Base-by-base conservation (phyloP, 2,329 filamentous ascomycete genomes). In the Scedosporium aurantiacum region DNA sequence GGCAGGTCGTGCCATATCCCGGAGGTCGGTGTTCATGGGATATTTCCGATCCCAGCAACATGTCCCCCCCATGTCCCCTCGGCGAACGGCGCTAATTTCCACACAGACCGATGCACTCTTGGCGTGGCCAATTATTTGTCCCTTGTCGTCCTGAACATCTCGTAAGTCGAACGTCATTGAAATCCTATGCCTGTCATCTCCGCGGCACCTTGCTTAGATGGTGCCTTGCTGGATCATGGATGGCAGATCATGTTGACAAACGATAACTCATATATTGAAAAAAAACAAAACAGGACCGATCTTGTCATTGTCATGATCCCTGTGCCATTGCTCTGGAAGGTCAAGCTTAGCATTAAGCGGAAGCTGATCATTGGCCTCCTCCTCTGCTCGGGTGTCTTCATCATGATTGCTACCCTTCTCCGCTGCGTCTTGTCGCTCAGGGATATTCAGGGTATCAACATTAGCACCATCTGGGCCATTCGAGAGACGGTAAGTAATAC, bases 301-400 rank as follows among this genome's bases (percentile, higher is more conserved):
- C 32, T 37, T 37, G 32, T 37, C 32, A 37, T 37, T 10, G 32
- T 37, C 6, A 64, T 65, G 27, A 67, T 68, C 40, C 67, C 67
- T 16, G 28, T 68, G 5, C 66, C 67, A 1, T 61, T 68, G 10
- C 58, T 68, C 1, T 68, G 66, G 67, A 63, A 65, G 18, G 66
- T 68, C 6, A 40, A 14, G 5, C 50, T 61, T n/a, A 63, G 14
- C 3, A 1, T 5, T 10, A 2, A 32, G 5, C 50, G 67, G 28
- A 70, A 70, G 66, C 23, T 70, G 3, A 52, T 67, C 5, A 67
- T 68, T 2, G 65, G 67, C 1, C 61, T 70, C 0, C 67, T 69
- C 5, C 64, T 69, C 5, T 70, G 65, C 0, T 70, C 65, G 0
- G 67, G 68, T 1, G 60, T 66, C 6, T 70, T 70, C 57, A 68